Base-by-base conservation (phyloP, 2,329 filamentous ascomycete genomes). In the Septoria petroselini region DNA sequence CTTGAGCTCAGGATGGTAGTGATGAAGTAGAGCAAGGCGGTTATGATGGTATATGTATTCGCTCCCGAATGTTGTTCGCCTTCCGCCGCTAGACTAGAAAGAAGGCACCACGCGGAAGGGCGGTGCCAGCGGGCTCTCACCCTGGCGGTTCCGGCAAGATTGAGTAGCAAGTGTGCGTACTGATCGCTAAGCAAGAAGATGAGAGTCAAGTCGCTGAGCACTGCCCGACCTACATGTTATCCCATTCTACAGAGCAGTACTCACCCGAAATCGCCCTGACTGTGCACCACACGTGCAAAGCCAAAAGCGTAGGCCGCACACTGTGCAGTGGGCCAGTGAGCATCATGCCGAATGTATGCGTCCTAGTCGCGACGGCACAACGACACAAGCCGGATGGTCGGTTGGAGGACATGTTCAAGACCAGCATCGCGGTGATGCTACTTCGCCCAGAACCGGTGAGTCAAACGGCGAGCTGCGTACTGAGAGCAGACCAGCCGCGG, bases 31-130 rank as follows among this genome's bases (percentile, higher is more conserved):
- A 27, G 23, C 9, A 27, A 27, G 5, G 23, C 23, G 23, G 23
- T 27, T 5, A 9, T 27, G 23, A 27, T 27, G n/a, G 23, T 23
- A 41, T 42, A 29, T 42, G 40, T 31, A 42, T 42, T 42, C 40
- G 40, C 23, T 6, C 23, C 40, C 40, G 40, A 42, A 42, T 27
- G 23, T 27, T 27, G 35, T 18, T 38, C 17, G 35, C 35, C 35
- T 15, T 19, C 9, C 6, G n/a, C 8, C 27, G 18, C 25, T 27
- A 27, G 23, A 5, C 5, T 27, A 5, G 23, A 9, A 27, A 27
- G 40, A 27, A 27, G 23, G 23, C 23, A 27, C 23, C 23, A 27
- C 23, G 5, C 12, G 23, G 4, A 39, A 21, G 29, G 40, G 25
- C 25, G 40, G 40, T 18, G 39, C 39, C 15, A 23, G 40, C 40